A percentile compares a stretch with the other conserved stretches of the same genome.
Conservation (phyloP, 805 yeast species). For the Candida chilensis region DNA sequence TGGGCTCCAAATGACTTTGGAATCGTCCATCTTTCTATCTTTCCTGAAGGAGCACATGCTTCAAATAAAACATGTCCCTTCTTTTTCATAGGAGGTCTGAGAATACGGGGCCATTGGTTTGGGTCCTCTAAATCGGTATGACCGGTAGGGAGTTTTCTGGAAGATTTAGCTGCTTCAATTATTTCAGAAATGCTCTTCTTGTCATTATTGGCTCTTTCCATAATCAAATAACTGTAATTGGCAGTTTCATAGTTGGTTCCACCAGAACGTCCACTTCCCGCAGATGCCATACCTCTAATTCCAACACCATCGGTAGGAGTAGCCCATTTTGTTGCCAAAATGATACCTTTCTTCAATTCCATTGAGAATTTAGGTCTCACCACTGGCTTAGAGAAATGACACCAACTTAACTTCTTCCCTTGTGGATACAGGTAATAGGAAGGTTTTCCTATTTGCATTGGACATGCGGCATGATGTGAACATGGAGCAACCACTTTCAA, state of each 20-base stretch:
- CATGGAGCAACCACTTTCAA: constrained; percentile 81
- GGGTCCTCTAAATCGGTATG: constrained; percentile 9
- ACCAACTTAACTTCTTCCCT: constrained; percentile 61
- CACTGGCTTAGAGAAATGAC: constrained; percentile 64
- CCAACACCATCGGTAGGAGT: constrained; percentile 48
- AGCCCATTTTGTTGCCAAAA: constrained; percentile 67
- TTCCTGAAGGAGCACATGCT: constrained; percentile 73
- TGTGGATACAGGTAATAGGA: constrained; percentile 46
- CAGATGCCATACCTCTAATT: constrained; percentile 29
- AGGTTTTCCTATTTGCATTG: constrained; percentile 74
- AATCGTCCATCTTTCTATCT: constrained; percentile 79
- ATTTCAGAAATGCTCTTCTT: constrained; percentile 21
- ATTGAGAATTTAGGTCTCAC: constrained; percentile 71
- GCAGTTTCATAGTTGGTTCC: constrained; percentile 67
- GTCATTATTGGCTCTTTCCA: constrained; percentile 48
- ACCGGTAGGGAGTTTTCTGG: constrained; percentile 15
- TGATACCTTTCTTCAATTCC: constrained; percentile 79
- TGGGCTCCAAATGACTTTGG: constrained; percentile 70
- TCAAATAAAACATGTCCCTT: constrained; percentile 78
- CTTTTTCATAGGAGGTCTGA: constrained; percentile 63
- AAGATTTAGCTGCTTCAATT: constrained; percentile 21
- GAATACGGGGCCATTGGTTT: constrained; percentile 62
- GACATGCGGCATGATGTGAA: constrained; percentile 79
- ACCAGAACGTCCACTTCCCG: constrained; percentile 74
- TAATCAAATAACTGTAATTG: constrained; percentile 64